These are phyloP conservation scores for Catharanthus roseus DNA, from an alignment of 257 asterid genomes.

Conservation along the genomic window DNA sequence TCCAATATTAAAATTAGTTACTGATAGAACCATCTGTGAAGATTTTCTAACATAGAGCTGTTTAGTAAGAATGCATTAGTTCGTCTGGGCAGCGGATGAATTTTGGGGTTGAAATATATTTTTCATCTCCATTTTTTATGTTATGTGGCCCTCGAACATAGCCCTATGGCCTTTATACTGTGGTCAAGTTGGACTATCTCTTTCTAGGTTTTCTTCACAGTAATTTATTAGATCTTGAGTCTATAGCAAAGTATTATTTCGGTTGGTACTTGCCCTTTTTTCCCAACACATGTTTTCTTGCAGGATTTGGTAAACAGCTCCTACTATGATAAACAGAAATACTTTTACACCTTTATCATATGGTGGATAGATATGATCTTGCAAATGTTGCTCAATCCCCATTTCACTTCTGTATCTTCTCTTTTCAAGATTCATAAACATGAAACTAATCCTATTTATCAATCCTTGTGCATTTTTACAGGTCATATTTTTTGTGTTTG, in stretches of 20 bases:
- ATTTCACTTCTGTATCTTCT: neutral
- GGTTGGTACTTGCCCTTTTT: neutral
- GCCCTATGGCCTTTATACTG: neutral
- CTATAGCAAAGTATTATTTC: neutral
- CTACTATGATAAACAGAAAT: neutral
- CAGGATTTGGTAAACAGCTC: neutral
- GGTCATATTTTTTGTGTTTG: slow-evolving; percentile 5
- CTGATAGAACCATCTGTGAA: too few relatives aligned
- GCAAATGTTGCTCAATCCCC: neutral
- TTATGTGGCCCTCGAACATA: neutral
- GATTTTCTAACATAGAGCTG: neutral
- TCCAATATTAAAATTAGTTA: neutral
- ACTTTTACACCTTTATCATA: neutral
- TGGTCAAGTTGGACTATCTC: neutral
- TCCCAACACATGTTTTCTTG: neutral
- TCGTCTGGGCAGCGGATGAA: neutral
- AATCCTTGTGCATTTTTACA: slow-evolving; percentile 11
- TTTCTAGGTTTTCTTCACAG: neutral
- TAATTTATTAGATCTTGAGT: neutral
- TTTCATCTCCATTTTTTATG: neutral
- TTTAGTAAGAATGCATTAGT: neutral
- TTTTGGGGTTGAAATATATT: neutral
- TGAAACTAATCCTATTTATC: neutral
- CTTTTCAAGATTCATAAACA: neutral
- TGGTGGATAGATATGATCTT: neutral